Evolutionary conservation across 768 basidiomycete species (phyloP).

Genomic region (Mycena pura): DNA sequence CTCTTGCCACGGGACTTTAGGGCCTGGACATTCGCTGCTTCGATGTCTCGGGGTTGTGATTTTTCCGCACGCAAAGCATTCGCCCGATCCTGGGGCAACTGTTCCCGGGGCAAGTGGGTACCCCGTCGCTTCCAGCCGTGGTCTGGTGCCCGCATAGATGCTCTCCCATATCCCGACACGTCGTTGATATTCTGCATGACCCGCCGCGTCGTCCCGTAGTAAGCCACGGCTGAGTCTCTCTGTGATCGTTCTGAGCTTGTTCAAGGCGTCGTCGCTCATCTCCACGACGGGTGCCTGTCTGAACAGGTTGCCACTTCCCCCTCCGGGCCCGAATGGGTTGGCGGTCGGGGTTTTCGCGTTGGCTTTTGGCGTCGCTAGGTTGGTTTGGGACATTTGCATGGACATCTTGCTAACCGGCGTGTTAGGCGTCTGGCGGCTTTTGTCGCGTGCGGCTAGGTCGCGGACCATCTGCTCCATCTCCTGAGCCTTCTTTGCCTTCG

Average conservation of each 20-base stretch:
- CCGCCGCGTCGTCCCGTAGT: neutral
- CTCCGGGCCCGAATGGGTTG: neutral
- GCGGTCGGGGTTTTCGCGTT: neutral
- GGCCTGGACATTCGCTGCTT: slow-evolving; percentile 4
- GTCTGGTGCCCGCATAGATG: neutral
- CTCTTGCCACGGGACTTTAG: slow-evolving; percentile 6
- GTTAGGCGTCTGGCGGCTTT: neutral
- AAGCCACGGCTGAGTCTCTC: neutral
- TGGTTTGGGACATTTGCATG: neutral
- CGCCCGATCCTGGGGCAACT: neutral
- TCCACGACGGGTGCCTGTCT: too few species aligned
- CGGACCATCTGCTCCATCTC: neutral
- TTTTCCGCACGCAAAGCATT: slow-evolving; percentile 22
- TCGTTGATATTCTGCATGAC: neutral
- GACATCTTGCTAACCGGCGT: slow-evolving; percentile 7
- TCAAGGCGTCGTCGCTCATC: neutral
- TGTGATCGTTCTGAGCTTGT: neutral
- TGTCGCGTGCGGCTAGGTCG: too few species aligned
- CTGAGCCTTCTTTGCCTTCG: slow-evolving; percentile 3
- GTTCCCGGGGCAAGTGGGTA: slow-evolving; percentile 20
- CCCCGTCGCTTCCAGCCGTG: neutral
- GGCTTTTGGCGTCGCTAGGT: neutral
- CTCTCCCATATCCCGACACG: neutral
- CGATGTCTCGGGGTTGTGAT: neutral
- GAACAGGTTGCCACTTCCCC: slow-evolving; percentile 4